Conservation (phyloP, 1,284 basidiomycete species). For the Malassezia psittaci region DNA sequence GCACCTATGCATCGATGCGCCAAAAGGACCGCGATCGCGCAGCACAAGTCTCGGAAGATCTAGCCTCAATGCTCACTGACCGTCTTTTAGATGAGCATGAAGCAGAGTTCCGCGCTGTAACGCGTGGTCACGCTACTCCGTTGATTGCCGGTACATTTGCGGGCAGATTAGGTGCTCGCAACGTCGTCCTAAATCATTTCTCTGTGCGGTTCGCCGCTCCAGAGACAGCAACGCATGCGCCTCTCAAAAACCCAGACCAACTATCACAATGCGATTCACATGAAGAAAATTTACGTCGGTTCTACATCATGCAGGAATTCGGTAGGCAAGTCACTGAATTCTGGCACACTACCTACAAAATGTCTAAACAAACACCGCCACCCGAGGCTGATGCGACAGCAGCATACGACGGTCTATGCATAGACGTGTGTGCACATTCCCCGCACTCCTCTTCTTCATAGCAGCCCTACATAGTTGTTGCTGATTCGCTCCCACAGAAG, state of each 20-base stretch:
- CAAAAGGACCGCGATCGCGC: constrained; percentile 27
- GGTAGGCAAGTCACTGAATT: constrained; percentile 10
- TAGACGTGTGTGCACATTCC: constrained; percentile 1
- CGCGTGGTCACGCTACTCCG: constrained; percentile 39
- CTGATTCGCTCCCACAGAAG: too few relatives aligned
- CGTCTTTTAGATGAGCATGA: neutral
- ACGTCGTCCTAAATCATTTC: constrained; percentile 41
- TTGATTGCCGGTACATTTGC: constrained; percentile 39
- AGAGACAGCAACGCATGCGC: neutral
- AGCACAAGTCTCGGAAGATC: neutral
- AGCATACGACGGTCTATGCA: constrained; percentile 14
- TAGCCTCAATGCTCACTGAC: neutral
- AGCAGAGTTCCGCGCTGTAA: constrained; percentile 9
- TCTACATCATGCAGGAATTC: constrained; percentile 13
- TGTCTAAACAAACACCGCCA: neutral
- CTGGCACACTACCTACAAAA: neutral
- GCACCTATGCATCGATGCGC: constrained; percentile 39
- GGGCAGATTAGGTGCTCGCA: constrained; percentile 24
- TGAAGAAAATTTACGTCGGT: constrained; percentile 1
- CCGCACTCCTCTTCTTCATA: neutral
- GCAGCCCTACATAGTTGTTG: too few relatives aligned
- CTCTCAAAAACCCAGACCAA: neutral
- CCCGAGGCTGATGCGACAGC: neutral
- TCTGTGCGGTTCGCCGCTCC: constrained; percentile 17
- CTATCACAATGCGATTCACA: neutral